Evolutionary conservation across 495 filamentous ascomycete species (phyloP).

Genomic region (Daldinia loculata): DNA sequence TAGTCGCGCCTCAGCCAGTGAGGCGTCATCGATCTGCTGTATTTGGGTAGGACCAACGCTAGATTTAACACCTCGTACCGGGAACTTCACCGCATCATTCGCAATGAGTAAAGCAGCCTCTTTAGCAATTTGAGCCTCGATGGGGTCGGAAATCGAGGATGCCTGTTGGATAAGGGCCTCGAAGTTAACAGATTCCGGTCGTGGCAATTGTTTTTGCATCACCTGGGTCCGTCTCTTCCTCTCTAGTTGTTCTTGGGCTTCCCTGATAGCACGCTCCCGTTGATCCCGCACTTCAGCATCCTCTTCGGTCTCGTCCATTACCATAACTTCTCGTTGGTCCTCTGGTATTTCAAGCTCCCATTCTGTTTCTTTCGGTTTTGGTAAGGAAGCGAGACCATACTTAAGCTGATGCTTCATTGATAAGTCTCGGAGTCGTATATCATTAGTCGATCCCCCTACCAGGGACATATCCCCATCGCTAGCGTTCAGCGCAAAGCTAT

Average conservation of each 20-base stretch:
- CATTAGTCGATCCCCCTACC: conserved; percentile 78
- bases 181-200: conserved; percentile 77
- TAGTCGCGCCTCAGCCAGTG: conserved; percentile 75
- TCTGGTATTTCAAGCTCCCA: conserved; percentile 93
- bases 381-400: conserved; percentile 79
- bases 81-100: conserved; percentile 79
- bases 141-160: conserved; percentile 46
- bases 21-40: conserved; percentile 72
- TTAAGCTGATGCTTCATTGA: conserved; percentile 74
- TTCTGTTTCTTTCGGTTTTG: conserved; percentile 89
- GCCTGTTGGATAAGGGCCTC: conserved; percentile 71
- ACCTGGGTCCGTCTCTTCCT: conserved; percentile 87
- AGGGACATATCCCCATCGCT: conserved; percentile 70
- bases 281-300: conserved; percentile 86
- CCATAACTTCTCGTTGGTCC: conserved; percentile 71
- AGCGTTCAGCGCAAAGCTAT: conserved; percentile 85
- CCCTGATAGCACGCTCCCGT: conserved; percentile 69
- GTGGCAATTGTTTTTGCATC: conserved; percentile 82
- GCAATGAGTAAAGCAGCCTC: conserved; percentile 83
- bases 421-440: conserved; percentile 77
- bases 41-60: conserved; percentile 68
- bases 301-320: conserved; percentile 69
- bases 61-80: conserved; percentile 70
- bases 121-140: conserved; percentile 67
- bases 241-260: conserved; percentile 78